Base-by-base conservation (phyloP, 306 rosid species). In the Lathyrus aphaca region DNA sequence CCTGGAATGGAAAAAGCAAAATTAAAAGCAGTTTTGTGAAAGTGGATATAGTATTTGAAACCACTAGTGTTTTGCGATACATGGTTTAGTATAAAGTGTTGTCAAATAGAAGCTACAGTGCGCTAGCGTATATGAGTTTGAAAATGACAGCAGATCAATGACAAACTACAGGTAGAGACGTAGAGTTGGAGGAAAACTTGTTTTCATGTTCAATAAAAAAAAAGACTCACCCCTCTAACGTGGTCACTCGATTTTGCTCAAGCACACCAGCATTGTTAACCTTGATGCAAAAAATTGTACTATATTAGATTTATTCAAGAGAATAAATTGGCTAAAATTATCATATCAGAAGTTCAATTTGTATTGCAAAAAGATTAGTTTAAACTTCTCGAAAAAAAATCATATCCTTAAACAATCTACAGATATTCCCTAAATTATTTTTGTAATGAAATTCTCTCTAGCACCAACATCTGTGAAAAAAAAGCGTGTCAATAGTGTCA, bases 221-320 rank as follows among this genome's bases (percentile, higher is more conserved):
- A 62, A 45, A 38, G 30, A 51, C 86, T 5, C 71, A 94, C 98
- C 98, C 97, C 83, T 94, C 98, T 68, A 94, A 30, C 32, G 98
- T 88, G 37, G 87, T 82, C 50, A 85, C 80, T 78, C 91, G 88
- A 64, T 78, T 84, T 60, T 71, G 30, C 88, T 90, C 98, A 8
- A 90, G 79, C 69, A 85, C 0, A n/a, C 98, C 98, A 17, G 96
- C 97, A 80, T 93, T 93, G 82, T 93, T 93, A 60, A 90, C 85
- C 98, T 93, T 74, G 57, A 74, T 43, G 69, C 63, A 54, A 56
- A 50, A 68, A 60, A 62, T 10, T 38, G 25, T 27, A 49, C 35
- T 35, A 42, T 7, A 35, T 84, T 75, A 84, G 74, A 72, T 68
- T 60, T 54, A 46, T 14, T 40, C 46, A 66, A 61, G 38, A 19